phyloP scores from a whole-genome alignment of 202 grass and related monocot genomes.

The Cymbopogon flexuosus region DNA sequence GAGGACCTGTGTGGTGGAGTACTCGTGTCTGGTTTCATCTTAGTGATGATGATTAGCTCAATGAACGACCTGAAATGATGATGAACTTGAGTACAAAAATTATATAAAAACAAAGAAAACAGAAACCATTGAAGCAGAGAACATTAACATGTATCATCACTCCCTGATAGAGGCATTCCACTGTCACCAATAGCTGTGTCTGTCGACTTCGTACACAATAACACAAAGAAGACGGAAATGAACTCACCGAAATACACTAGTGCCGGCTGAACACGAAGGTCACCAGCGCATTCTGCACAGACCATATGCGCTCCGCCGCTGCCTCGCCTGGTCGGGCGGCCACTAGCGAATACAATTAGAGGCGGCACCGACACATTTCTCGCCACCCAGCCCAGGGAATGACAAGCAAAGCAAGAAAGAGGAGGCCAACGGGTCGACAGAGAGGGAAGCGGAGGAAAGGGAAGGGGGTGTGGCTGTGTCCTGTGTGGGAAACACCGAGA shows the following conservation, averaged over 20 bases:
- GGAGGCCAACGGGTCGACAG: background rate
- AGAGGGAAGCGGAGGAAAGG: background rate
- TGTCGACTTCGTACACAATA: too few species aligned
- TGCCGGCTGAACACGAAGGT: too few species aligned
- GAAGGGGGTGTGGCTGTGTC: background rate
- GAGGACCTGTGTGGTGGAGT: background rate
- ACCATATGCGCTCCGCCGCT: too few species aligned
- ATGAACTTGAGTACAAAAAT: background rate
- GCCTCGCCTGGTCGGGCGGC: too few species aligned
- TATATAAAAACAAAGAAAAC: background rate
- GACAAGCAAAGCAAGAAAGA: background rate
- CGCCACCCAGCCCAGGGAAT: background rate
- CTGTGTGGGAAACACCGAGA: background rate
- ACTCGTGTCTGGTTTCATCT: background rate
- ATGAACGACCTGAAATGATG: background rate
- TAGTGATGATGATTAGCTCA: background rate
- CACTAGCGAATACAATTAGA: too few species aligned
- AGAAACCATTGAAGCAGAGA: background rate
- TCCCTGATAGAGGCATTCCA: background rate
- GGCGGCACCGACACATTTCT: background rate
- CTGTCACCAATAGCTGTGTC: too few species aligned
- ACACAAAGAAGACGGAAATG: too few species aligned
- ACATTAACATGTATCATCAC: background rate
- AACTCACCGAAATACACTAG: too few species aligned
- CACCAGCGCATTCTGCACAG: too few species aligned